Evolutionary conservation across 2,329 filamentous ascomycete genomes (phyloP).

Genomic region (Leptographium galeiforme): DNA sequence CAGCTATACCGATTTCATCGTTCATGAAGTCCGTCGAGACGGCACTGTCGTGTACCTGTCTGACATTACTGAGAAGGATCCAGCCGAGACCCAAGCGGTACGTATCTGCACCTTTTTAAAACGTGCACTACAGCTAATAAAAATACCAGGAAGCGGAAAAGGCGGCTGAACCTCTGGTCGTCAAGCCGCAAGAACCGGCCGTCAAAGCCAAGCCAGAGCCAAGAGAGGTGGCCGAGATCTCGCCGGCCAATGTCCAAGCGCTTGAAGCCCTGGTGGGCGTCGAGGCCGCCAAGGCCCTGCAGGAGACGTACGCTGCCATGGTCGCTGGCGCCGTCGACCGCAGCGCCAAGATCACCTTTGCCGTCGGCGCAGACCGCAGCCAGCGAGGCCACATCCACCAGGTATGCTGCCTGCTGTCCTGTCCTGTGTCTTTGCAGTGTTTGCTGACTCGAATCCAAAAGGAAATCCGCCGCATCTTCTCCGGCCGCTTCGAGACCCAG

Average conservation of each 20-base stretch:
- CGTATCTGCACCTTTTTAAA: background rate
- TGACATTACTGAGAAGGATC: constrained; percentile 8
- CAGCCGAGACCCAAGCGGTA: background rate
- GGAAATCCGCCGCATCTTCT: constrained; percentile 66
- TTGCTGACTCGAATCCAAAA: constrained; percentile 7
- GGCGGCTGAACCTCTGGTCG: background rate
- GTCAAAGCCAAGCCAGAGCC: background rate
- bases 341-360: constrained; percentile 23
- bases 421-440: background rate
- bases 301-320: constrained; percentile 26
- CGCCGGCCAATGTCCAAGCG: constrained; percentile 19
- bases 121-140: background rate
- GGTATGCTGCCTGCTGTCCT: constrained; percentile 16
- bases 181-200: background rate
- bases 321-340: constrained; percentile 16
- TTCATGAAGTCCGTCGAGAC: constrained; percentile 72
- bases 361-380: constrained; percentile 28
- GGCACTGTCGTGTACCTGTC: constrained; percentile 63
- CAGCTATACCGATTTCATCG: constrained; percentile 82
- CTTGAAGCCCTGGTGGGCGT: constrained; percentile 26
- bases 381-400: constrained; percentile 37
- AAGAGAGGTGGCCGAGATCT: constrained; percentile 6
- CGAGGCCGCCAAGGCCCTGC: constrained; percentile 25
- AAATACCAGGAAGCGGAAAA: background rate
- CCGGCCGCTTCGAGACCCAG: constrained; percentile 61